Evolutionary conservation across 2,329 filamentous ascomycete genomes (phyloP).

Genomic region (Aaosphaeria arxii): DNA sequence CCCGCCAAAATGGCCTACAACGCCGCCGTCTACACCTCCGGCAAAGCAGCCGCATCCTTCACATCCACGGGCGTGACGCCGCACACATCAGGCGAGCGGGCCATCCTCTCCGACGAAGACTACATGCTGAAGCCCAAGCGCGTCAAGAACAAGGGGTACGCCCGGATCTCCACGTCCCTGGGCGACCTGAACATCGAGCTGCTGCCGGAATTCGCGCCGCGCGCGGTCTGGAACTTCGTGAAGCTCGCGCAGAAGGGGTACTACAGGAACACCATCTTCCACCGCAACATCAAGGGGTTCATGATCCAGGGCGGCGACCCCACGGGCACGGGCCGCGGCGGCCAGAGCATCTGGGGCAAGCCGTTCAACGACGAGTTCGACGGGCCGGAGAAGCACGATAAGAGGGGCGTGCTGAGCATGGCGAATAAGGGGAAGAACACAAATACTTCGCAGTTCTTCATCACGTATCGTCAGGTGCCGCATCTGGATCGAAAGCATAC

Average conservation of each 20-base stretch:
- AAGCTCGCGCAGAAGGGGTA: slow-evolving; percentile 85
- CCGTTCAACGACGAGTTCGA: slow-evolving; percentile 94
- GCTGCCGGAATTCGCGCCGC: slow-evolving; percentile 85
- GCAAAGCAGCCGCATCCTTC: slow-evolving; percentile 87
- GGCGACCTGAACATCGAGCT: slow-evolving; percentile 87
- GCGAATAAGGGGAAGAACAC: slow-evolving; percentile 99
- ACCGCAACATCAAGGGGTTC: slow-evolving; percentile 91
- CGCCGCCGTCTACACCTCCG: slow-evolving; percentile 85
- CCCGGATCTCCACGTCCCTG: slow-evolving; percentile 79
- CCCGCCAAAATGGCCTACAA: slow-evolving; percentile 59
- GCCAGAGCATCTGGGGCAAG: slow-evolving; percentile 87
- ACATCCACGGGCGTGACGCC: slow-evolving; percentile 93
- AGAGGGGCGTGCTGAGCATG: slow-evolving; percentile 82
- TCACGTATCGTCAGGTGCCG: slow-evolving; percentile 78
- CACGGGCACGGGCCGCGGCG: slow-evolving; percentile 87
- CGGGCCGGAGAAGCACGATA: slow-evolving; percentile 79
- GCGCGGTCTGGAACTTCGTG: slow-evolving; percentile 96
- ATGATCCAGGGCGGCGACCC: slow-evolving; percentile 99
- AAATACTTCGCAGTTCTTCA: slow-evolving; percentile 93
- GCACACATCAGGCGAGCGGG: slow-evolving; percentile 82
- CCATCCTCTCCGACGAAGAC: slow-evolving; percentile 86
- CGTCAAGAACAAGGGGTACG: slow-evolving; percentile 88
- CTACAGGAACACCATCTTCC: slow-evolving; percentile 80
- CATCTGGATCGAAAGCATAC: slow-evolving; percentile 96
- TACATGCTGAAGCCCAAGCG: slow-evolving; percentile 92